Conservation (phyloP, 1,139 yeast genomes). For the Debaryomyces sp. region DNA sequence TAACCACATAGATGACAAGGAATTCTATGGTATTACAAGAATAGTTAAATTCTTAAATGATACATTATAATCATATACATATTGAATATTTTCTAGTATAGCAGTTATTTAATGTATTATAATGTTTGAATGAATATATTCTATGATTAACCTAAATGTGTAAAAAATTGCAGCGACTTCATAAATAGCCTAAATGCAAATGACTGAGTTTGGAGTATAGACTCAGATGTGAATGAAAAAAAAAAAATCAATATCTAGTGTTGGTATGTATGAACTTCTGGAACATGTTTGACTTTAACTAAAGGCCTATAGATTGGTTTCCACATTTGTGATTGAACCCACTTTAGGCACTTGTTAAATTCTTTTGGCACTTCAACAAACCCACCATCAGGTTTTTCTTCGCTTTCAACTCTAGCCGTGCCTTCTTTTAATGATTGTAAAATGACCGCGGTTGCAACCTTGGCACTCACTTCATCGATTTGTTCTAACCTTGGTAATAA, state of each 20-base stretch:
- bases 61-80: not conserved
- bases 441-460: slow-evolving; percentile 91
- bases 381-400: slow-evolving; percentile 59
- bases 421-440: slow-evolving; percentile 87
- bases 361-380: slow-evolving; percentile 80
- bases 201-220: not conserved
- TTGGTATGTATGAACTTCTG: slow-evolving; percentile 74
- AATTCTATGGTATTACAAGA: slow-evolving; percentile 32
- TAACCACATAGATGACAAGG: slow-evolving; percentile 19
- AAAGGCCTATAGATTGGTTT: slow-evolving; percentile 87
- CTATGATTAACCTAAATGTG: slow-evolving; percentile 2
- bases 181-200: not conserved
- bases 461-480: slow-evolving; percentile 84
- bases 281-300: slow-evolving; percentile 73
- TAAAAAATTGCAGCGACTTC: not conserved
- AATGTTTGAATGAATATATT: not conserved
- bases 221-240: not conserved
- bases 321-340: slow-evolving; percentile 98
- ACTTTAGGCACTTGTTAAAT: slow-evolving; percentile 73
- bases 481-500: slow-evolving; percentile 85
- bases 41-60: slow-evolving; percentile 29
- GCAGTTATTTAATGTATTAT: not conserved
- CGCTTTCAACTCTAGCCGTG: slow-evolving; percentile 72
- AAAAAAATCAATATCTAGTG: slow-evolving; percentile 29
- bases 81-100: no score